phyloP scores from a whole-genome alignment of 1,284 basidiomycete genomes.

The Takashimella tepidaria region DNA sequence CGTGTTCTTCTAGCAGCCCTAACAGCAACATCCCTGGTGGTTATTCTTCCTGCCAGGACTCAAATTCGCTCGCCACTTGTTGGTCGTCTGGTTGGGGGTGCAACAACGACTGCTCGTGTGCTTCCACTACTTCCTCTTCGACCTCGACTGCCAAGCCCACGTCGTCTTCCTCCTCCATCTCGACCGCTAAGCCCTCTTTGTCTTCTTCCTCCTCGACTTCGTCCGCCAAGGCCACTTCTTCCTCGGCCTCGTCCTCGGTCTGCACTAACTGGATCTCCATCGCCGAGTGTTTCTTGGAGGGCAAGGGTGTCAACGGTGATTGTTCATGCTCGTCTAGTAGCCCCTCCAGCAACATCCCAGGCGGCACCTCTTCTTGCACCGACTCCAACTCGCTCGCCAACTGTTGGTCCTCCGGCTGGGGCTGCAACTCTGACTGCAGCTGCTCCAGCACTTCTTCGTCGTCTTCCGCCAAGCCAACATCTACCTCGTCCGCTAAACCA shows the following conservation, averaged over 20 bases:
- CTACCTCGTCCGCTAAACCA: background rate
- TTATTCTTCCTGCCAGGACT: background rate
- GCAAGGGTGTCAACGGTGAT: background rate
- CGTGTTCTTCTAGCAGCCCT: background rate
- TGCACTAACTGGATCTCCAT: background rate
- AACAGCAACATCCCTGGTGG: conserved; percentile 1
- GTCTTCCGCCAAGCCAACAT: too few species aligned
- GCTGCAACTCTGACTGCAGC: conserved; percentile 7
- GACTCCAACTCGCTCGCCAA: conserved; percentile 2
- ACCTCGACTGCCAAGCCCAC: background rate
- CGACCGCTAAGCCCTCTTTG: background rate
- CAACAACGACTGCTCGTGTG: conserved; percentile 4
- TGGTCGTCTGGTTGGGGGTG: background rate
- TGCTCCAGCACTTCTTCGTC: too few species aligned
- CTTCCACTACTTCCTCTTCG: background rate
- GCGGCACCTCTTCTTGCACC: background rate
- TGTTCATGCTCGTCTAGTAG: background rate
- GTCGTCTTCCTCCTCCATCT: background rate
- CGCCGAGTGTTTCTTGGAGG: background rate
- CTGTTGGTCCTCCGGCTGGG: conserved; percentile 7
- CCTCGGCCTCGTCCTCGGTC: conserved; percentile 1
- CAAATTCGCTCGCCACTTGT: background rate
- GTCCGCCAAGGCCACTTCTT: conserved; percentile 2
- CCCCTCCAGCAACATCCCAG: conserved; percentile 1
- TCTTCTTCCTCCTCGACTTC: background rate